Conservation (phyloP, 2,329 filamentous ascomycete species). For the Amesomyces nigricolor region DNA sequence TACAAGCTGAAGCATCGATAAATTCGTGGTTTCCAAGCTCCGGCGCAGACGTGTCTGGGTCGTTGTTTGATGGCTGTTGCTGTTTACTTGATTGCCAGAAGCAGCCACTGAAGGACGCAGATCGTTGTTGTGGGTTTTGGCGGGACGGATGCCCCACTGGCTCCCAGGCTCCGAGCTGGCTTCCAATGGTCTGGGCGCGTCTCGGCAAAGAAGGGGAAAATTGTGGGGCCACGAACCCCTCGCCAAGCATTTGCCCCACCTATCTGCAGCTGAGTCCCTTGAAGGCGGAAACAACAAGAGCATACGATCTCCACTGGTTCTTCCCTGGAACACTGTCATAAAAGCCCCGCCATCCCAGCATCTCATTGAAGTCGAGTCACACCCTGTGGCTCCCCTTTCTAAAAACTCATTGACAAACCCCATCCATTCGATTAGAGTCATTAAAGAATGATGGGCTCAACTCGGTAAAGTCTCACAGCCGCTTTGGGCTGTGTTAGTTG, state of each 20-base stretch:
- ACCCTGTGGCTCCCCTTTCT: background rate
- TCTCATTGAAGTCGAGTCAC: slow-evolving; percentile 2
- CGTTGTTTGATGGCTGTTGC: background rate
- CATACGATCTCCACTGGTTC: background rate
- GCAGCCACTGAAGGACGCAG: slow-evolving; percentile 11
- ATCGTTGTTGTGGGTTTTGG: slow-evolving; percentile 12
- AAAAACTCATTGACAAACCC: background rate
- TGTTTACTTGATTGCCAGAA: slow-evolving; percentile 22
- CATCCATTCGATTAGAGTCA: background rate
- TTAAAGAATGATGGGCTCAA: slow-evolving; percentile 39
- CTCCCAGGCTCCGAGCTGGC: no score
- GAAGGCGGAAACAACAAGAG: background rate
- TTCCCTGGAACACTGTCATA: background rate
- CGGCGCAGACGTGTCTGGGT: background rate
- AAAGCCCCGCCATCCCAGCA: slow-evolving; percentile 1
- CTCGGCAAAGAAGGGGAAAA: background rate
- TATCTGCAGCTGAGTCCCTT: background rate
- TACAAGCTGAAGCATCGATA: background rate
- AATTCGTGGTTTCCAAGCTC: background rate
- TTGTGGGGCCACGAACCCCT: no score
- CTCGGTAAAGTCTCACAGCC: slow-evolving; percentile 47
- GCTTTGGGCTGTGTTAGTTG: slow-evolving; percentile 42
- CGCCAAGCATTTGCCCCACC: background rate
- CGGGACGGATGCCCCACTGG: background rate
- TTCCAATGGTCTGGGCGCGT: background rate